Percentiles rank a stretch among this genome's conserved stretches.
Evolutionary conservation across 495 filamentous ascomycete species (phyloP).

Genomic region (Annulohypoxylon bovei): DNA sequence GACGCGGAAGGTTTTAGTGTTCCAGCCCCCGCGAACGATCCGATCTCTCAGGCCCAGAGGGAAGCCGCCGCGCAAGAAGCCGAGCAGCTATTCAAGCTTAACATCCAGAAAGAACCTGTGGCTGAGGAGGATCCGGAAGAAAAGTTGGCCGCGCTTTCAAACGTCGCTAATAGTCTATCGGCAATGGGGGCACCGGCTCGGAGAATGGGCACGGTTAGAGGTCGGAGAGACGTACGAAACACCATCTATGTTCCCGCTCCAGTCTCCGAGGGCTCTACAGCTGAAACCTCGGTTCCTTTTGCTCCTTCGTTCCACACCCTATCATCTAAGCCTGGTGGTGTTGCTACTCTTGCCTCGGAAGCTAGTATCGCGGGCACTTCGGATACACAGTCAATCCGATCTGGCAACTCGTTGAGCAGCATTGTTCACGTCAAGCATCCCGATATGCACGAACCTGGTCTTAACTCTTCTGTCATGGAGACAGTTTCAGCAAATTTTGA

Average conservation of each 20-base stretch:
- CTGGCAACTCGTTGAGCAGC: slow-evolving; percentile 80
- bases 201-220: slow-evolving; percentile 81
- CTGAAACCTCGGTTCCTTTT: slow-evolving; percentile 52
- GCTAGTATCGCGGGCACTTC: slow-evolving; percentile 66
- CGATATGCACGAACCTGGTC: slow-evolving; percentile 79
- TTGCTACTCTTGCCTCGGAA: slow-evolving; percentile 60
- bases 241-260: slow-evolving; percentile 77
- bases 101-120: slow-evolving; percentile 92
- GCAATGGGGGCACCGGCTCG: slow-evolving; percentile 67
- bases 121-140: slow-evolving; percentile 90
- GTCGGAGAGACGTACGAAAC: slow-evolving; percentile 89
- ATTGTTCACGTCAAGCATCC: slow-evolving; percentile 74
- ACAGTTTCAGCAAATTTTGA: slow-evolving; percentile 88
- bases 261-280: slow-evolving; percentile 51
- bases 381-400: slow-evolving; percentile 92
- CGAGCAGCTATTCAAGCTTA: slow-evolving; percentile 86
- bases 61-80: slow-evolving; percentile 73
- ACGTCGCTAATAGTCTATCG: slow-evolving; percentile 84
- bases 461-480: slow-evolving; percentile 93
- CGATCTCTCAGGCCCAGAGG: slow-evolving; percentile 83
- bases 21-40: slow-evolving; percentile 73
- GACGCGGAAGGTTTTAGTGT: slow-evolving; percentile 77
- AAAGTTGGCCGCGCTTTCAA: slow-evolving; percentile 82
- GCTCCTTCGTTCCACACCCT: slow-evolving; percentile 56
- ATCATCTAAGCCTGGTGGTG: slow-evolving; percentile 53